phyloP scores from a whole-genome alignment of 208 protist genomes.

The Tetramitus jugosus region DNA sequence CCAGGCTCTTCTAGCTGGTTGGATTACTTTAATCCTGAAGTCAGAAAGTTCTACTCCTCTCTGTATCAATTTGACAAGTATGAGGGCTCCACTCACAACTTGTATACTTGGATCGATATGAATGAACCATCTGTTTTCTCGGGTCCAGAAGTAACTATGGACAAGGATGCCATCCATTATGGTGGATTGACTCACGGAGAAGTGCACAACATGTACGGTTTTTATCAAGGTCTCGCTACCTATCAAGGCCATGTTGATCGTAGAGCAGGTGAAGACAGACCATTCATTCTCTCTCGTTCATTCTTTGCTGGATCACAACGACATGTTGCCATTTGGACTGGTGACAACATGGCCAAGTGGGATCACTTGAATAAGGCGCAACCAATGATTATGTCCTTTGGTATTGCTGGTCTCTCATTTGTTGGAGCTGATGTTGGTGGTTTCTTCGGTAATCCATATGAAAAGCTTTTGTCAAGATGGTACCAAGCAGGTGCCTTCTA shows the following conservation, averaged over 20 bases:
- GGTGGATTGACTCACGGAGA: constrained; percentile 80
- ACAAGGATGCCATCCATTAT: constrained; percentile 72
- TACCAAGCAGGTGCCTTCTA: constrained; percentile 89
- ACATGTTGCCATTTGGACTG: constrained; percentile 93
- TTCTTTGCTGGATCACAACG: constrained; percentile 96
- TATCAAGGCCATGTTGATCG: constrained; percentile 70
- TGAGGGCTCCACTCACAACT: constrained; percentile 59
- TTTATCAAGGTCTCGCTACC: constrained; percentile 70
- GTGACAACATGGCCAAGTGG: constrained; percentile 93
- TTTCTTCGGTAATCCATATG: constrained; percentile 92
- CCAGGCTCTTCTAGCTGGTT: constrained; percentile 80
- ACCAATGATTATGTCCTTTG: constrained; percentile 89
- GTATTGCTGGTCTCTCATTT: constrained; percentile 87
- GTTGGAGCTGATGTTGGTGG: constrained; percentile 92
- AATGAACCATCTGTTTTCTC: constrained; percentile 94
- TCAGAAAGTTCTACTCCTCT: constrained; percentile 80
- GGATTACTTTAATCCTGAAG: constrained; percentile 80
- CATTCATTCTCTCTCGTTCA: constrained; percentile 94
- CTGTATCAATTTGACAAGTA: constrained; percentile 78
- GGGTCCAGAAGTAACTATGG: constrained; percentile 83
- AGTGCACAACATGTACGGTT: constrained; percentile 95
- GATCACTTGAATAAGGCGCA: constrained; percentile 79
- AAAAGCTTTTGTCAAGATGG: constrained; percentile 92
- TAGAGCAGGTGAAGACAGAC: constrained; percentile 50
- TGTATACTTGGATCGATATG: constrained; percentile 99